A percentile compares a stretch with the other conserved stretches of the same genome.
These are phyloP conservation scores for Williopsis jadinii DNA, from an alignment of 1,139 yeast genomes.

Conservation along the genomic window DNA sequence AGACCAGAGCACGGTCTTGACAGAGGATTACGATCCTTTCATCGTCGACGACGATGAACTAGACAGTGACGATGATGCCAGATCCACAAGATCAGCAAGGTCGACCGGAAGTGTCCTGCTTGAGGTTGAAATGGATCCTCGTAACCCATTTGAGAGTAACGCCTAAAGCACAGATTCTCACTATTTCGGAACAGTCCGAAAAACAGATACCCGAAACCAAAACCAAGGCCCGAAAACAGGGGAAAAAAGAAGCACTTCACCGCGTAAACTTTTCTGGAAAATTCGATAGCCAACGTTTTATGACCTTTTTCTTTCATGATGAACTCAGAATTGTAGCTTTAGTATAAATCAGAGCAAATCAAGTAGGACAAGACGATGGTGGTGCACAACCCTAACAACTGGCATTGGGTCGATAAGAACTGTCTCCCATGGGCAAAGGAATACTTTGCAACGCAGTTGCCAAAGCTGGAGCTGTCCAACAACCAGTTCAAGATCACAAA, in stretches of 20 bases:
- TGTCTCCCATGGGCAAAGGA: slow-evolving; percentile 70
- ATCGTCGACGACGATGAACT: slow-evolving; percentile 20
- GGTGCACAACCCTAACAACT: slow-evolving; percentile 68
- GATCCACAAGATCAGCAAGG: slow-evolving; percentile 6
- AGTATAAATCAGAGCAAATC: too few relatives aligned
- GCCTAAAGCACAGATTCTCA: too few relatives aligned
- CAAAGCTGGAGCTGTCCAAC: slow-evolving; percentile 30
- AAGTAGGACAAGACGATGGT: slow-evolving; percentile 36
- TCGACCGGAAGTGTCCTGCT: slow-evolving; percentile 20
- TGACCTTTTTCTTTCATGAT: too few relatives aligned
- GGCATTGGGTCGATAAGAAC: slow-evolving; percentile 98
- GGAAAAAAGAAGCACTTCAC: too few relatives aligned
- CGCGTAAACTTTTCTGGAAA: too few relatives aligned
- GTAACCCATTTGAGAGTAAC: slow-evolving; percentile 12
- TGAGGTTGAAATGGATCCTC: slow-evolving; percentile 20
- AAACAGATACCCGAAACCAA: too few relatives aligned
- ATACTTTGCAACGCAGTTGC: slow-evolving; percentile 43
- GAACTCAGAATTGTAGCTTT: not conserved
- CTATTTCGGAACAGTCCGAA: too few relatives aligned
- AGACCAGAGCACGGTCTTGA: slow-evolving; percentile 4
- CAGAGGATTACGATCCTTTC: slow-evolving; percentile 20
- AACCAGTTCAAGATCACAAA: slow-evolving; percentile 33
- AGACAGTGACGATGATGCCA: slow-evolving; percentile 16
- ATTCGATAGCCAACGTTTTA: too few relatives aligned
- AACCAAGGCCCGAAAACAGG: too few relatives aligned